These are phyloP conservation scores for Voacanga thouarsii DNA, from an alignment of 257 asterid species.

Conservation along the genomic window DNA sequence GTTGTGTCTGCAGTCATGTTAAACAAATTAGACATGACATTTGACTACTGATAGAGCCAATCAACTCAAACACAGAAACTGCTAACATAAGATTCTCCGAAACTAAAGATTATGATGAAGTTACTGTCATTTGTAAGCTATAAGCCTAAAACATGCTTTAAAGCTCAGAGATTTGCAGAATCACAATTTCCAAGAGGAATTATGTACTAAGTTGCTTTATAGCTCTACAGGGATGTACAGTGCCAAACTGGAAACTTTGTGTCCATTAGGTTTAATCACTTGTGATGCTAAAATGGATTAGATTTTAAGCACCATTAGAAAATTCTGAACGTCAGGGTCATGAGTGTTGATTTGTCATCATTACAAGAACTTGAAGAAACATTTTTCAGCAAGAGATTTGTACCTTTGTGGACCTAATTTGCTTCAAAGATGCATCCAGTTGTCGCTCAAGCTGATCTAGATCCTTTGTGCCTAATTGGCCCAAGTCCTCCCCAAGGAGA, in stretches of 20 bases:
- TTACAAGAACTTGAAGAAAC: not conserved
- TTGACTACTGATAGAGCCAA: not conserved
- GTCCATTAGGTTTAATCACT: not conserved
- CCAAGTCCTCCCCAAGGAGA: slow-evolving; percentile 64
- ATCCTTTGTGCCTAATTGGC: slow-evolving; percentile 37
- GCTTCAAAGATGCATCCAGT: slow-evolving; percentile 51
- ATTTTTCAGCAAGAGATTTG: not conserved
- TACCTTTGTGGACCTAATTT: slow-evolving; percentile 55
- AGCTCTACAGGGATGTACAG: not conserved
- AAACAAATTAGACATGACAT: not conserved
- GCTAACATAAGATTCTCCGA: not conserved
- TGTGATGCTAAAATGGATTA: no score
- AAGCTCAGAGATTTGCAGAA: no score
- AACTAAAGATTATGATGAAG: not conserved
- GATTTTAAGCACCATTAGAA: no score
- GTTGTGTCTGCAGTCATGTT: slow-evolving; percentile 32
- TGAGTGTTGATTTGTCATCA: not conserved
- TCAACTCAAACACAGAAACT: not conserved
- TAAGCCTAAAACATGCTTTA: no score
- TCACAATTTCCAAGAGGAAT: no score
- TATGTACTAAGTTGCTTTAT: no score
- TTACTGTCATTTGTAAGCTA: not conserved
- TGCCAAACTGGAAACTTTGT: not conserved
- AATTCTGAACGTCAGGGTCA: not conserved
- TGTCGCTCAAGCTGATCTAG: slow-evolving; percentile 59